These are phyloP conservation scores for Lipomyces japonicus DNA, from an alignment of 805 yeast species.

Conservation along the genomic window DNA sequence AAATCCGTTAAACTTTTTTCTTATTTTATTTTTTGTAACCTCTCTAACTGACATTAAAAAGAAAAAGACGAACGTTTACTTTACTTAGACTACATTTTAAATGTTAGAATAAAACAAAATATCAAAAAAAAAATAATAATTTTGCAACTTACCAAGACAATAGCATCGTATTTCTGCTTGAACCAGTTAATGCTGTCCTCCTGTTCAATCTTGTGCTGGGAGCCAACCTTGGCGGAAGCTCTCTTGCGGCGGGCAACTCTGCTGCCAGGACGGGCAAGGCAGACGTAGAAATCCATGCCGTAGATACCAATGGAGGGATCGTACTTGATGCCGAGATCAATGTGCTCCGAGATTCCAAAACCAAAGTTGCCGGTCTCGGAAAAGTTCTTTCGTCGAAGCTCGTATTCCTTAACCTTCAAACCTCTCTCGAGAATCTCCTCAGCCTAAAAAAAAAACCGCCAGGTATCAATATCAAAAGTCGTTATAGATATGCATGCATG, in stretches of 20 bases:
- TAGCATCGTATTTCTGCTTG: constrained; percentile 99
- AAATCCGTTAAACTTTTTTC: too few relatives aligned
- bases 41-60: too few relatives aligned
- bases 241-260: constrained; percentile 95
- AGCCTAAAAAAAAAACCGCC: constrained; percentile 42
- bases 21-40: too few relatives aligned
- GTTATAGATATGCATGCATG: neutral
- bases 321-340: constrained; percentile 99
- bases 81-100: neutral
- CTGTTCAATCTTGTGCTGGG: constrained; percentile 85
- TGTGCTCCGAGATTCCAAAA: constrained; percentile 99
- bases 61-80: too few relatives aligned
- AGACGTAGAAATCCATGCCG: constrained; percentile 99
- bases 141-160: constrained; percentile 61
- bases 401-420: constrained; percentile 99
- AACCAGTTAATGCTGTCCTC: constrained; percentile 97
- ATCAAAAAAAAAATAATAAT: too few relatives aligned
- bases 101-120: neutral
- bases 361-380: constrained; percentile 99
- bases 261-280: constrained; percentile 98
- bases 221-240: constrained; percentile 81
- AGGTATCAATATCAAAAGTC: neutral
- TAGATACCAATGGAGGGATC: constrained; percentile 99
- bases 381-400: constrained; percentile 90
- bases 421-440: constrained; percentile 99